Base-by-base conservation (phyloP, 495 filamentous ascomycete genomes). In the Chaetomium cochliodes region DNA sequence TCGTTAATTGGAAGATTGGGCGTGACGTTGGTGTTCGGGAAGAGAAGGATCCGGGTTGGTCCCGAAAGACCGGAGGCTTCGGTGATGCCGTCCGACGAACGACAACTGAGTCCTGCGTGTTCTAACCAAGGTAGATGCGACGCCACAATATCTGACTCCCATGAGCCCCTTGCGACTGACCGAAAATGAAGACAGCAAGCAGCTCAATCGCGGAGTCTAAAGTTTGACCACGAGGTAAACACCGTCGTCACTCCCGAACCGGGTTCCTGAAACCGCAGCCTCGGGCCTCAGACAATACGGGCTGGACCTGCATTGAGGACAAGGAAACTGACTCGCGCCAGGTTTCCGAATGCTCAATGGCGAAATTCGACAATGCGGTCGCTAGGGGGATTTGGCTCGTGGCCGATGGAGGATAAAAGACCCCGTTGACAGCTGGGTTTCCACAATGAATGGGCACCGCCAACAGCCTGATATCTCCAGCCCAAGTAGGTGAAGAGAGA, bases 151-250 rank as follows among this genome's bases (percentile, higher is more conserved):
- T 9, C 22, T n/a, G n/a, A 44, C 26, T 23, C 3, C 47, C 44
- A n/a, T 49, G n/a, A 25, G 18, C 3, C 9, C 15, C 12, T n/a
- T 20, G 15, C 16, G 41, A 16, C 22, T 30, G 61, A 56, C 39
- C 39, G 52, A 63, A 50, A 47, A 53, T 46, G 37, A 23, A 5
- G 42, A 12, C 0, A 12, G 15, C 5, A 39, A 56, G 47, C 20
- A 52, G 64, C 64, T 57, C 63, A 60, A 56, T 55, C 30, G 63
- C 63, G 63, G 18, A 65, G 22, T 47, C n/a, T 15, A 7, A 42
- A 16, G 33, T 12, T 33, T 26, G 1, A 28, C 26, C 26, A 8
- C 15, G 6, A 25, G 26, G 6, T 12, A 3, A 58, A 20, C 41
- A 33, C n/a, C 39, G 13, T n/a, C 9, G n/a, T 1, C 3, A 18